Evolutionary conservation across 805 yeast species (phyloP).

Genomic region (Pichia californica): DNA sequence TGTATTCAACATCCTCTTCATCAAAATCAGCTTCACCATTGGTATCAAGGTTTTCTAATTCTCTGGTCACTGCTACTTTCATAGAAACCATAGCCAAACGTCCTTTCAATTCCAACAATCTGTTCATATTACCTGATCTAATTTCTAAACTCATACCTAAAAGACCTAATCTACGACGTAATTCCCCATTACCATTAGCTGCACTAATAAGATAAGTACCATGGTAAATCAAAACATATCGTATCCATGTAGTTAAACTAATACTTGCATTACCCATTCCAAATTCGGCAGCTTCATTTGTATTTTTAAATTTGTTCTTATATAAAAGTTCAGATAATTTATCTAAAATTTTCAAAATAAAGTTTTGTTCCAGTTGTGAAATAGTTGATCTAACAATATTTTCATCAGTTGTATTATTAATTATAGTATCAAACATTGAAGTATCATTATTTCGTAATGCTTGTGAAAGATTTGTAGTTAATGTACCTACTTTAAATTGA

Average conservation of each 20-base stretch:
- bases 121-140: slow-evolving; percentile 42
- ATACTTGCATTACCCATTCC: slow-evolving; percentile 25
- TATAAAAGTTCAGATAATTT: slow-evolving; percentile 46
- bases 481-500: slow-evolving; percentile 63
- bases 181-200: slow-evolving; percentile 28
- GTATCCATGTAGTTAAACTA: slow-evolving; percentile 39
- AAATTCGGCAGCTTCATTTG: slow-evolving; percentile 40
- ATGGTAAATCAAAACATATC: slow-evolving; percentile 49
- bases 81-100: slow-evolving; percentile 42
- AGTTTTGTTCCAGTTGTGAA: slow-evolving; percentile 40
- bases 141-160: slow-evolving; percentile 42
- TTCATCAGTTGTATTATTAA: slow-evolving; percentile 46
- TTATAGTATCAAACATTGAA: slow-evolving; percentile 76
- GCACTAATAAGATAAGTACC: slow-evolving; percentile 44
- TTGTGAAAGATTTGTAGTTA: slow-evolving; percentile 80
- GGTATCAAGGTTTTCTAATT: slow-evolving; percentile 42
- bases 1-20: slow-evolving; percentile 16
- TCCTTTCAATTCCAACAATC: slow-evolving; percentile 46
- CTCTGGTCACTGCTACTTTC: slow-evolving; percentile 67
- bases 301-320: slow-evolving; percentile 31
- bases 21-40: slow-evolving; percentile 15
- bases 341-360: slow-evolving; percentile 45
- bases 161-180: slow-evolving; percentile 36
- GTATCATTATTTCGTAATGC: slow-evolving; percentile 85
- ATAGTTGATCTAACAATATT: slow-evolving; percentile 44